Evolutionary conservation across 129 eudicot species (phyloP).

Genomic region (Flaveria linearis): DNA sequence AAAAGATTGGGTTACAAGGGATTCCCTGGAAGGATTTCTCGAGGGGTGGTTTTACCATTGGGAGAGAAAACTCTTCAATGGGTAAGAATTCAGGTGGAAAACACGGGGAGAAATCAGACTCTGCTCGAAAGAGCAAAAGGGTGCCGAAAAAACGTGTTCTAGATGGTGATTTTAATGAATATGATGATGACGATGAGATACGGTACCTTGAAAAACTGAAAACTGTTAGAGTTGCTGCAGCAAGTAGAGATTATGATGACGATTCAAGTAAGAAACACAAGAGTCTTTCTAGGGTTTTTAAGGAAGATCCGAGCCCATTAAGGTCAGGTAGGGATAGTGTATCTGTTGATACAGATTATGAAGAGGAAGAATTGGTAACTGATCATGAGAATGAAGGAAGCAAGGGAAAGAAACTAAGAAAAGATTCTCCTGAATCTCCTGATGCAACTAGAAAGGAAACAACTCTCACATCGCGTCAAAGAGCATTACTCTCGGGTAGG

Average conservation of each 20-base stretch:
- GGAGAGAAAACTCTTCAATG: conserved; percentile 49
- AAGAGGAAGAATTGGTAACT: conserved; percentile 59
- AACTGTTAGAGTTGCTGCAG: conserved; percentile 52
- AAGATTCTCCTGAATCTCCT: conserved; percentile 59
- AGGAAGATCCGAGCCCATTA: conserved; percentile 42
- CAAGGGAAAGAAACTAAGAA: conserved; percentile 53
- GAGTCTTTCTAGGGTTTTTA: conserved; percentile 58
- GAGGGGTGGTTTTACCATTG: conserved; percentile 49
- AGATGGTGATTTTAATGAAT: conserved; percentile 73
- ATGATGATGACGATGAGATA: conserved; percentile 80
- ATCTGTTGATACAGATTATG: conserved; percentile 65
- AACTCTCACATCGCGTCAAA: conserved; percentile 76
- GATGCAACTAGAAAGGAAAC: conserved; percentile 62
- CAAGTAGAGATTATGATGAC: conserved; percentile 52
- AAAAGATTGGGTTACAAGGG: conserved; percentile 58
- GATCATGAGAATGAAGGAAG: conserved; percentile 63
- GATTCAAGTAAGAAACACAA: conserved; percentile 57
- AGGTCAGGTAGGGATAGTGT: conserved; percentile 43
- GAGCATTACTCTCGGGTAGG: conserved; percentile 66
- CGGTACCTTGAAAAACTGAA: conserved; percentile 81
- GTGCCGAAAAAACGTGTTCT: conserved; percentile 73
- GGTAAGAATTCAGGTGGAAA: conserved; percentile 47
- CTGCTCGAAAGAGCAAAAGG: conserved; percentile 77
- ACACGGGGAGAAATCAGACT: conserved; percentile 63
- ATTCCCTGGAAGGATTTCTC: conserved; percentile 82